phyloP scores from a whole-genome alignment of 1,284 basidiomycete species.

The Puccinia horiana region DNA sequence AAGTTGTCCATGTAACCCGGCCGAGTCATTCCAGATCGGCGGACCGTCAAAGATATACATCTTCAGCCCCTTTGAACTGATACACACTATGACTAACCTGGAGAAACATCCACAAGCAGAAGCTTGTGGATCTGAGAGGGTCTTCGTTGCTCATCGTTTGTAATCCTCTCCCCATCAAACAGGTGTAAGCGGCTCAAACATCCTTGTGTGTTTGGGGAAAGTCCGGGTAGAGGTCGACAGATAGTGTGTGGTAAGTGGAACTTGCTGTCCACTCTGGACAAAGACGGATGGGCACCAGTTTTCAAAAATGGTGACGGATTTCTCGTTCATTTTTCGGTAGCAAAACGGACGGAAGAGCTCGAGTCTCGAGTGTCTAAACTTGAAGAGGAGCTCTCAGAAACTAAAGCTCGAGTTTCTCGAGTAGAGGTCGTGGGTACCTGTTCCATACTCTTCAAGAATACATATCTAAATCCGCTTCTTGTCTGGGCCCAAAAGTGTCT shows the following conservation, averaged over 20 bases:
- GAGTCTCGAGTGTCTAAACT: conserved; percentile 27
- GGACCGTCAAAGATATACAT: not conserved
- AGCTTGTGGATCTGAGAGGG: not conserved
- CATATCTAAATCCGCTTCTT: conserved; percentile 2
- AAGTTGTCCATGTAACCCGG: not conserved
- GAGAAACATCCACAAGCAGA: not conserved
- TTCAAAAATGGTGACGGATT: not conserved
- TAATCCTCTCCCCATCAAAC: not conserved
- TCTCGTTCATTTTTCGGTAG: not conserved
- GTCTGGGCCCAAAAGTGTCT: not conserved
- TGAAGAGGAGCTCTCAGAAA: conserved; percentile 28
- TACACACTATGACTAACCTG: not conserved
- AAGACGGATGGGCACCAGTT: not conserved
- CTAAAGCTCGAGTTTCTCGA: conserved; percentile 23
- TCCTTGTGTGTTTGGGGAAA: conserved; percentile 38
- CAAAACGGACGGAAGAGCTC: conserved; percentile 40
- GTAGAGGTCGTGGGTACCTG: not conserved
- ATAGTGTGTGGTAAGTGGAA: conserved; percentile 40
- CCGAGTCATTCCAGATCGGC: not conserved
- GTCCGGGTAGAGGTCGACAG: conserved; percentile 38
- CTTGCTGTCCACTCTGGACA: not conserved
- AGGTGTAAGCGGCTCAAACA: conserved; percentile 35
- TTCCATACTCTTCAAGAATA: not conserved
- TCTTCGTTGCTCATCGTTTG: not conserved
- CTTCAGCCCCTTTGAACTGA: not conserved